Evolutionary conservation across 441 rosid species (phyloP).

Genomic region (Syzygium malaccense): DNA sequence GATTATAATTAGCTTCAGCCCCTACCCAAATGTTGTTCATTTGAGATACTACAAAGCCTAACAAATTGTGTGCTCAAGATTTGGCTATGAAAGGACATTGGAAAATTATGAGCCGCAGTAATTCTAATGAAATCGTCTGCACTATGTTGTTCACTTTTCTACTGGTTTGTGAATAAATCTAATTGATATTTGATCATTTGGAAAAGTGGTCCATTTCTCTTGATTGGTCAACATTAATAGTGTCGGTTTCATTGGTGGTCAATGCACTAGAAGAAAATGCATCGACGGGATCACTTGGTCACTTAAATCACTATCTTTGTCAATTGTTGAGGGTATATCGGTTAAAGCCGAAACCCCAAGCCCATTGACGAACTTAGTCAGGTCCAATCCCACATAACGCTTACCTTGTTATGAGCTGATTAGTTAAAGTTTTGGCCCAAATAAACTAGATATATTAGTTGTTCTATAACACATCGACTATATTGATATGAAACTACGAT

Average conservation of each 20-base stretch:
- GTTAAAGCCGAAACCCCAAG: background rate
- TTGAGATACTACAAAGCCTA: too few relatives aligned
- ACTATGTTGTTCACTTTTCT: background rate
- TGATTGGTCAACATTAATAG: background rate
- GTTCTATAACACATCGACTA: background rate
- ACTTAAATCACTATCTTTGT: background rate
- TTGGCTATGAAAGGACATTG: too few relatives aligned
- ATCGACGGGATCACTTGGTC: background rate
- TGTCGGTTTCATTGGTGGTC: background rate
- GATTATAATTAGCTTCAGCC: too few relatives aligned
- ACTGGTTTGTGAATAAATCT: background rate
- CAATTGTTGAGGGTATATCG: rapidly evolving
- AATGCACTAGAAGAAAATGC: background rate
- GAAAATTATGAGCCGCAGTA: too few relatives aligned
- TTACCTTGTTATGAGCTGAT: background rate
- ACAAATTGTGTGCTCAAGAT: too few relatives aligned
- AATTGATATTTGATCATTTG: background rate
- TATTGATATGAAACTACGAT: too few relatives aligned
- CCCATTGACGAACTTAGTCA: background rate
- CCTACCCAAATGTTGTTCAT: too few relatives aligned
- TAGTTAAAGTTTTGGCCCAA: background rate
- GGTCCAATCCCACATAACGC: background rate
- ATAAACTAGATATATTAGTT: background rate
- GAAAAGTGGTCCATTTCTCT: background rate
- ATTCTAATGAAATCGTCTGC: too few relatives aligned